Percentiles rank a stretch among this genome's conserved stretches.
Evolutionary conservation across 768 basidiomycete genomes (phyloP).

Genomic region (Termitomyces sp.): DNA sequence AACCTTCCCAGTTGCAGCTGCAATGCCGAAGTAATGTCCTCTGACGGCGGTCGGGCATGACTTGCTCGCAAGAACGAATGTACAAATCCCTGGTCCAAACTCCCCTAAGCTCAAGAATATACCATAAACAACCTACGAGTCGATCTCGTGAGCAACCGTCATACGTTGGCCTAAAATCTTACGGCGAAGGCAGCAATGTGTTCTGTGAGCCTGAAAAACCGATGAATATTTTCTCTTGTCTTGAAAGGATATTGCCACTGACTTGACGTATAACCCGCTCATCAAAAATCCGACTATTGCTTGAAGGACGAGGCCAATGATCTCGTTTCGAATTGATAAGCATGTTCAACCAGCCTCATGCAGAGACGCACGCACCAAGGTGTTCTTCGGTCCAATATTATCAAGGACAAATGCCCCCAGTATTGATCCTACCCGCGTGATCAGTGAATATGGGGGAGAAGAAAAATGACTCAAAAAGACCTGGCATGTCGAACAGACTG

Average conservation of each 20-base stretch:
- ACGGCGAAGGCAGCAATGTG: constrained; percentile 75
- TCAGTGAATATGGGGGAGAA: neutral
- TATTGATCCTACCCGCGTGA: constrained; percentile 59
- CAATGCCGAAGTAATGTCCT: constrained; percentile 83
- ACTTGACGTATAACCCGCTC: constrained; percentile 71
- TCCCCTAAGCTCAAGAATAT: constrained; percentile 89
- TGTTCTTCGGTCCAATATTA: constrained; percentile 68
- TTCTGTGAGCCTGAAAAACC: constrained; percentile 41
- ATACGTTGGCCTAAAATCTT: neutral
- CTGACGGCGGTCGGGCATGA: constrained; percentile 79
- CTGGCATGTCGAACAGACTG: constrained; percentile 40
- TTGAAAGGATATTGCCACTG: constrained; percentile 11
- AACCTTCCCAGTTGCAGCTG: constrained; percentile 81
- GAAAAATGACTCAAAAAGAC: constrained; percentile 9
- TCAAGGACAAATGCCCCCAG: constrained; percentile 77
- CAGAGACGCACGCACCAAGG: constrained; percentile 45
- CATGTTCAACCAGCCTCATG: neutral
- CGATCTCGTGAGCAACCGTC: neutral
- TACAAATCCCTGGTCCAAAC: constrained; percentile 81
- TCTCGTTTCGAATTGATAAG: constrained; percentile 34
- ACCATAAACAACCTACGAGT: constrained; percentile 71
- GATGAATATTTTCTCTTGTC: neutral
- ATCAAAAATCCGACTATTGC: constrained; percentile 83
- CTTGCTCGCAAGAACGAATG: constrained; percentile 75
- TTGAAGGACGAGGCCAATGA: constrained; percentile 66